Base-by-base conservation (phyloP, 108 stramenopile genomes). In the Nannochloropsis gaditana region DNA sequence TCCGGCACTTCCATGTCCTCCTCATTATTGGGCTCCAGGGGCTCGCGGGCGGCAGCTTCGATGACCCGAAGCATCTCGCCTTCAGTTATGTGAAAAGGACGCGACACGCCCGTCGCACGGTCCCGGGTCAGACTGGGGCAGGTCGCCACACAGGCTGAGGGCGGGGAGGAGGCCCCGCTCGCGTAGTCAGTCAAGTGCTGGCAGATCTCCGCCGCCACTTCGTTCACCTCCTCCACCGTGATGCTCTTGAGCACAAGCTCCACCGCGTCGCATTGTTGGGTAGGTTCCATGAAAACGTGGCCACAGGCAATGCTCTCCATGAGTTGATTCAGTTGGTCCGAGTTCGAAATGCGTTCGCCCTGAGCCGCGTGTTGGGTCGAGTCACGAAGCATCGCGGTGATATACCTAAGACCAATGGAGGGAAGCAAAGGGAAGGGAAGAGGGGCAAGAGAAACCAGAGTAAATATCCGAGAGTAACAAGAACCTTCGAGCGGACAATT, bases 231-330 rank as follows among this genome's bases (percentile, higher is more conserved):
- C 86, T 97, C 96, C 43, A 98, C 86, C 6, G 96, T 95, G 87
- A 98, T 83, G 15, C 94, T 92, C 21, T 94, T 87, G 84, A 98
- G 88, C 3, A 95, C 97, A 47, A 90, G 86, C 45, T 93, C 93
- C n/a, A 96, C 97, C 84, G 95, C 91, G 21, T 91, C 90, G 86
- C 95, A 95, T 9, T 93, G 92, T 87, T 96, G 95, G 86, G 94
- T 92, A 1, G 98, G 95, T 31, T 95, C 95, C 96, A 98, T 97
- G 87, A 97, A 98, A 17, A 95, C 94, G 91, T 98, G 96, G 1
- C 95, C 98, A 84, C 95, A 96, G 41, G 96, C 95, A 9, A 96
- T 94, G 21, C 96, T 95, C 89, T 98, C 97, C 98, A 98, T 98
- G 84, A 98, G 85, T 82, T 95, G 94, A 2, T 95, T 90, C 83